A percentile compares a stretch with the other conserved stretches of the same genome.
phyloP scores from a whole-genome alignment of 129 eudicot species.

The Deinandra increscens region DNA sequence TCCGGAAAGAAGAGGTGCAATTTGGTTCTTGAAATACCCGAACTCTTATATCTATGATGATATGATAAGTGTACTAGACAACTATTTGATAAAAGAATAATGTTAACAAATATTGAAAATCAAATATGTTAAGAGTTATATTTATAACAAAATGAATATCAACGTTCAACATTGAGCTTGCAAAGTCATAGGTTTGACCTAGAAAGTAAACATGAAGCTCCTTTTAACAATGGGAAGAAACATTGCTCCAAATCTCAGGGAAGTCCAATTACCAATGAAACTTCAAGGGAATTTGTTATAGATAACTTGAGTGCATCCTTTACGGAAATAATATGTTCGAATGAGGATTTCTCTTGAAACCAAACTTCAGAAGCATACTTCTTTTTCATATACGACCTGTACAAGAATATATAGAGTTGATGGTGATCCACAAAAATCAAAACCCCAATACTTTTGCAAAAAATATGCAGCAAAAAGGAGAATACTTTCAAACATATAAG shows the following conservation, averaged over 20 bases:
- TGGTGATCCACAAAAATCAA: not conserved
- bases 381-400: conserved; percentile 62
- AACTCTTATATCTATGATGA: not conserved
- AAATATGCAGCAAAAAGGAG: not conserved
- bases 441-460: not conserved
- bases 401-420: conserved; percentile 10
- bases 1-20: conserved; percentile 10
- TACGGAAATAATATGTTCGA: conserved; percentile 45
- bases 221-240: not conserved
- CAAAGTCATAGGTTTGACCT: conserved; percentile 19
- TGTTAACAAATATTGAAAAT: not conserved
- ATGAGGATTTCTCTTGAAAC: conserved; percentile 55
- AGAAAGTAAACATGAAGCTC: not conserved
- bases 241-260: not conserved
- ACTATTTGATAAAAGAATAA: not conserved
- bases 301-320: conserved; percentile 74
- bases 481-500: not conserved
- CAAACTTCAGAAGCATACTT: conserved; percentile 68
- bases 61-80: not conserved
- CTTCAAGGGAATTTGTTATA: conserved; percentile 56
- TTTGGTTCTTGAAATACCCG: not conserved
- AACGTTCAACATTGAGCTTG: conserved; percentile 14
- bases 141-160: conserved; percentile 4
- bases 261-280: conserved; percentile 56
- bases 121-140: not conserved